phyloP scores from a whole-genome alignment of 1,139 yeast genomes.

The Taphrina sp. region DNA sequence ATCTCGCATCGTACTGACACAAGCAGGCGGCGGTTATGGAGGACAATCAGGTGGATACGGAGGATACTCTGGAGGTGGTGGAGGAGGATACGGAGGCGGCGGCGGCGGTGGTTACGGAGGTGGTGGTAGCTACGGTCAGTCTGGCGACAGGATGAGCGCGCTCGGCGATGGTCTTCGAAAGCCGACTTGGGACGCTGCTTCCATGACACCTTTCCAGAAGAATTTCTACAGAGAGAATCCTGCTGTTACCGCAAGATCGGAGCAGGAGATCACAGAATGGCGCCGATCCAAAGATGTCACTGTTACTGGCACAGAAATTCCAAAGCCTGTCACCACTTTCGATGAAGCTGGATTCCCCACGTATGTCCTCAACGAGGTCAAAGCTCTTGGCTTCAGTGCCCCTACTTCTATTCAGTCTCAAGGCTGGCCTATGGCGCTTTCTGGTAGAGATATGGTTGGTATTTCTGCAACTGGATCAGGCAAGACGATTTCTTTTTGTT shows the following conservation, averaged over 20 bases:
- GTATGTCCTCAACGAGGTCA: conserved; percentile 83
- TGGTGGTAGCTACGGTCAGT: conserved; percentile 45
- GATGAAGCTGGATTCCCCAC: conserved; percentile 60
- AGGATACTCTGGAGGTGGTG: conserved; percentile 44
- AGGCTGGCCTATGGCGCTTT: conserved; percentile 99
- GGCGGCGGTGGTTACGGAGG: conserved; percentile 38
- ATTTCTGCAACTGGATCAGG: conserved; percentile 99
- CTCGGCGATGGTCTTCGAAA: conserved; percentile 60
- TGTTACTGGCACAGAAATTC: conserved; percentile 76
- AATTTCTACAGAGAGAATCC: conserved; percentile 89
- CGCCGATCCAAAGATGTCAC: conserved; percentile 86
- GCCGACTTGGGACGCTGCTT: conserved; percentile 71
- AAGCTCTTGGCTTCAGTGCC: conserved; percentile 85
- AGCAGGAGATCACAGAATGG: conserved; percentile 67
- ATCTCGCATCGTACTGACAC: too few species aligned
- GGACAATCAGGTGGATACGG: conserved; percentile 43
- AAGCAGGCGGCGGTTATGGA: conserved; percentile 40
- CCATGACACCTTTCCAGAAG: conserved; percentile 88
- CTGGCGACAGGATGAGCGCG: conserved; percentile 50
- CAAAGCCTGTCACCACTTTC: conserved; percentile 87
- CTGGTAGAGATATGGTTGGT: conserved; percentile 99
- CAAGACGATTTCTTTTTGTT: conserved; percentile 92
- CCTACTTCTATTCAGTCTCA: conserved; percentile 98
- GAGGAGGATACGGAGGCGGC: conserved; percentile 41
- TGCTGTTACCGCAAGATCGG: conserved; percentile 69